Conservation (phyloP, 2,329 filamentous ascomycete species). For the Neonectria neomacrospora region DNA sequence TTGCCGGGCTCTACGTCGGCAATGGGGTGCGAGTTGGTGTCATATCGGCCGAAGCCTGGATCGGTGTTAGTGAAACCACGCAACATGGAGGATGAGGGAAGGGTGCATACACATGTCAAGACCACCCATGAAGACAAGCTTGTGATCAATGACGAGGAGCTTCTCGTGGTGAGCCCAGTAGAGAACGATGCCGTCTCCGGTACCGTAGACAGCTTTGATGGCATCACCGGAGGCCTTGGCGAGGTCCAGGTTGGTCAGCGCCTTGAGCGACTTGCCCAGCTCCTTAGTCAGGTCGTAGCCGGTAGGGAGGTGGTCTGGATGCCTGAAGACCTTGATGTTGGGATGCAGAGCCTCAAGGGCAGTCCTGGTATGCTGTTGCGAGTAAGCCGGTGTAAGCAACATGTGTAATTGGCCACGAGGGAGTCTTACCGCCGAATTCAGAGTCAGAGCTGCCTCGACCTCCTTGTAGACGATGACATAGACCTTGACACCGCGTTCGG, state of each 20-base stretch:
- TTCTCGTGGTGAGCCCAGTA: slow-evolving; percentile 98
- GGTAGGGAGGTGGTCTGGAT: slow-evolving; percentile 87
- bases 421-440: slow-evolving; percentile 58
- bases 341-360: slow-evolving; percentile 79
- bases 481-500: slow-evolving; percentile 84
- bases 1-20: slow-evolving; percentile 85
- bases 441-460: slow-evolving; percentile 81
- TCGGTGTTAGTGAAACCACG: slow-evolving; percentile 35
- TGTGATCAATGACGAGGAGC: slow-evolving; percentile 83
- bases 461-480: slow-evolving; percentile 95
- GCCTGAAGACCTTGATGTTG: slow-evolving; percentile 89
- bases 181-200: slow-evolving; percentile 81
- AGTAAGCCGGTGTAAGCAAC: slow-evolving; percentile 38
- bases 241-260: slow-evolving; percentile 63
- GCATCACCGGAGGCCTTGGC: slow-evolving; percentile 77
- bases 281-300: slow-evolving; percentile 74
- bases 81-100: not conserved
- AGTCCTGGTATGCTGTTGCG: slow-evolving; percentile 77
- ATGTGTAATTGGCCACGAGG: not conserved
- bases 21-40: slow-evolving; percentile 85
- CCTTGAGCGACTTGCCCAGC: slow-evolving; percentile 70
- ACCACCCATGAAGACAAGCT: slow-evolving; percentile 88
- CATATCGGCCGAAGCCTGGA: slow-evolving; percentile 82
- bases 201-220: slow-evolving; percentile 83
- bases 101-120: slow-evolving; percentile 75